A percentile compares a stretch with the other conserved stretches of the same genome.
Conservation (phyloP, 2,329 filamentous ascomycete genomes). For the Exophiala oligosperma region DNA sequence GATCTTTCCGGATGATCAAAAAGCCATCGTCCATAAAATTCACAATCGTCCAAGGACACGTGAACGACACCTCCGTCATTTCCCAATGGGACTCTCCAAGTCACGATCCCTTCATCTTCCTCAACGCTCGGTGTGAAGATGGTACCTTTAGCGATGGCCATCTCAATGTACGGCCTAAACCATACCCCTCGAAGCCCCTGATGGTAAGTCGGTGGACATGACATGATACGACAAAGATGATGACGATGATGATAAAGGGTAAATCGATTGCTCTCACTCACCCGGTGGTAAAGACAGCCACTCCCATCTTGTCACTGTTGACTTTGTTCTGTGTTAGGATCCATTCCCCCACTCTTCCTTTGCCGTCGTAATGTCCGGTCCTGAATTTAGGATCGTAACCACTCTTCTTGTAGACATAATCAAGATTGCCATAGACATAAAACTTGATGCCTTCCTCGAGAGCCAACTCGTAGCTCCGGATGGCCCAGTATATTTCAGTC, state of each 20-base stretch:
- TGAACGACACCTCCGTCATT: slow-evolving; percentile 38
- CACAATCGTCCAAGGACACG: slow-evolving; percentile 50
- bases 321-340: slow-evolving; percentile 44
- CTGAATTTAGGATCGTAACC: slow-evolving; percentile 49
- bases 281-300: slow-evolving; percentile 28
- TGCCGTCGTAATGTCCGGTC: slow-evolving; percentile 51
- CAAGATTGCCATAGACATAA: slow-evolving; percentile 52
- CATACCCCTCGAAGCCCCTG: too few relatives aligned
- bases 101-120: slow-evolving; percentile 41
- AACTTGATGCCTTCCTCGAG: slow-evolving; percentile 40
- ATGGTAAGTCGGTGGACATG: too few relatives aligned
- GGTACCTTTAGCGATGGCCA: slow-evolving; percentile 32
- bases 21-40: slow-evolving; percentile 49
- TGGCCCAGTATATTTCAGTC: slow-evolving; percentile 49
- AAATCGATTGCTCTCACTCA: too few relatives aligned
- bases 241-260: too few relatives aligned
- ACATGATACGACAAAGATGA: too few relatives aligned
- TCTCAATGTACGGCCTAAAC: slow-evolving; percentile 29
- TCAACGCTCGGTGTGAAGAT: slow-evolving; percentile 41
- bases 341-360: slow-evolving; percentile 49
- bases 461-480: slow-evolving; percentile 40
- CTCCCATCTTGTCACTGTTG: slow-evolving; percentile 29
- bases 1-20: slow-evolving; percentile 48
- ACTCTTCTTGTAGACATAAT: slow-evolving; percentile 51
- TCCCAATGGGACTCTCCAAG: slow-evolving; percentile 45